Percentiles rank a stretch among this genome's conserved stretches.
Conservation (phyloP, 805 yeast species). For the Candida railenensis region DNA sequence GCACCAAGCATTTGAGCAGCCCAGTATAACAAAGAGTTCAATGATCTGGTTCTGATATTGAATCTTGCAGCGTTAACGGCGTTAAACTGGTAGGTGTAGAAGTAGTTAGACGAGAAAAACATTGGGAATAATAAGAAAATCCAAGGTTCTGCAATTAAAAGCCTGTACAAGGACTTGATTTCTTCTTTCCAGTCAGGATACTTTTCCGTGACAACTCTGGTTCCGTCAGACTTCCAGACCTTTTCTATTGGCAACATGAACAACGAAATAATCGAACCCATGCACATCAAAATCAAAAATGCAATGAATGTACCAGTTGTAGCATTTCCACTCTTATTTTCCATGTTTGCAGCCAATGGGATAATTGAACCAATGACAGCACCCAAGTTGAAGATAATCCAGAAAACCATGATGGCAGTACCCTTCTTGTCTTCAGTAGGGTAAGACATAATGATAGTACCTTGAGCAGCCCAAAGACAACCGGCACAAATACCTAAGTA, state of each 20-base stretch:
- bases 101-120: slow-evolving; percentile 66
- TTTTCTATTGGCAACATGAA: slow-evolving; percentile 48
- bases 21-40: slow-evolving; percentile 63
- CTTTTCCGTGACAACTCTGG: slow-evolving; percentile 44
- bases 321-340: slow-evolving; percentile 32
- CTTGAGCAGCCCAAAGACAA: slow-evolving; percentile 59
- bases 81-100: slow-evolving; percentile 64
- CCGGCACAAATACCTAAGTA: slow-evolving; percentile 57
- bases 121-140: slow-evolving; percentile 55
- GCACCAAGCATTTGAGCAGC: slow-evolving; percentile 60
- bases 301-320: slow-evolving; percentile 54
- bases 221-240: slow-evolving; percentile 51
- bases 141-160: slow-evolving; percentile 41
- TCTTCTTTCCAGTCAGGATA: slow-evolving; percentile 49
- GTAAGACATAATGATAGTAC: slow-evolving; percentile 56
- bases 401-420: slow-evolving; percentile 51
- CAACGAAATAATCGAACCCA: slow-evolving; percentile 46
- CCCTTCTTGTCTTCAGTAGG: slow-evolving; percentile 56
- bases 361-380: slow-evolving; percentile 59
- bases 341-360: slow-evolving; percentile 54
- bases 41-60: slow-evolving; percentile 58
- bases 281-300: slow-evolving; percentile 49
- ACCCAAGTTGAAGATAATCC: slow-evolving; percentile 63
- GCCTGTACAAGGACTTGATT: slow-evolving; percentile 36
- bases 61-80: slow-evolving; percentile 55